phyloP scores from a whole-genome alignment of 352 stramenopile genomes.

The Globisporangium spinosum region DNA sequence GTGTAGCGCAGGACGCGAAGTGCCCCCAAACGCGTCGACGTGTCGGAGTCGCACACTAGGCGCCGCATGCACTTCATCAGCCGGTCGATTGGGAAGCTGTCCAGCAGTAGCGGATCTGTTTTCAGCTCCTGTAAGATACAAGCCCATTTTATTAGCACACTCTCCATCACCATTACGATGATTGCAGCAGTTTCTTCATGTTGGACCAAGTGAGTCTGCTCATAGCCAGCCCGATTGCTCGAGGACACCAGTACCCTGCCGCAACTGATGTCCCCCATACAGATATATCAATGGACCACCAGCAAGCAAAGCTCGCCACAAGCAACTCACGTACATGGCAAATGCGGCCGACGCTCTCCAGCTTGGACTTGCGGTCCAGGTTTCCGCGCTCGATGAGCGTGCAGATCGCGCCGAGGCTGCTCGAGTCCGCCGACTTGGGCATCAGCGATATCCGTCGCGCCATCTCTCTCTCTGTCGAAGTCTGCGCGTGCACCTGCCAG shows the following conservation, averaged over 20 bases:
- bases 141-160: background rate
- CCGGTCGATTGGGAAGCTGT: slow-evolving; percentile 76
- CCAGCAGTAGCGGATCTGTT: slow-evolving; percentile 77
- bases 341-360: slow-evolving; percentile 79
- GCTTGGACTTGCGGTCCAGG: slow-evolving; percentile 84
- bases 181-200: background rate
- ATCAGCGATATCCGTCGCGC: slow-evolving; percentile 19
- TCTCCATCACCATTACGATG: background rate
- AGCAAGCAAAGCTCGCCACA: background rate
- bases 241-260: background rate
- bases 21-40: slow-evolving; percentile 68
- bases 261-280: background rate
- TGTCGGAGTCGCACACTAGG: slow-evolving; percentile 75
- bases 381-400: slow-evolving; percentile 79
- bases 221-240: background rate
- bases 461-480: slow-evolving; percentile 9
- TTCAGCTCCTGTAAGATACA: slow-evolving; percentile 62
- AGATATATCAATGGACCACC: background rate
- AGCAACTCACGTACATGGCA: slow-evolving; percentile 52
- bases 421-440: slow-evolving; percentile 17
- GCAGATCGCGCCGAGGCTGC: slow-evolving; percentile 75
- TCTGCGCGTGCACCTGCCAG: background rate
- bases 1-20: slow-evolving; percentile 80
- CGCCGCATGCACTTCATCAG: slow-evolving; percentile 77
- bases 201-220: background rate